Base-by-base conservation (phyloP, 2,329 filamentous ascomycete genomes). In the Pyrenophora tritici-repentis region DNA sequence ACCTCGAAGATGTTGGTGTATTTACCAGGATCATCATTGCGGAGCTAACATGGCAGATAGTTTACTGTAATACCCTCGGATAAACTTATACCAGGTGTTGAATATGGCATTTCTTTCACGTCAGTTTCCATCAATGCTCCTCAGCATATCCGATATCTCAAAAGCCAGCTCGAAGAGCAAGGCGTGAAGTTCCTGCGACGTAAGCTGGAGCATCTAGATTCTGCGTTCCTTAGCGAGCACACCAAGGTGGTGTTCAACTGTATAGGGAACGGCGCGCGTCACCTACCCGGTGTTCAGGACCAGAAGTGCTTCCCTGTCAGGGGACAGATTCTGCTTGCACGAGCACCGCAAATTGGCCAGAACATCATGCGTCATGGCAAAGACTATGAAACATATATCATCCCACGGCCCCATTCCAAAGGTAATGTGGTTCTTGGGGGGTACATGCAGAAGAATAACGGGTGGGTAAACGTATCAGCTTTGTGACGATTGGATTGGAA, bases 301-400 rank as follows among this genome's bases (percentile, higher is more conserved):
- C 7, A 35, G 17, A 55, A 51, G 37, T 60, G 51, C 29, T 60
- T 56, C 38, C 56, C 54, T 9, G 56, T 55, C 14, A 40, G 59
- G 37, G 59, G 56, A 9, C 59, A 62, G n/a, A 56, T 62, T 10
- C 45, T 62, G 9, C 48, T 62, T 10, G 53, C 53, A 13, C 38
- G 49, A 41, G 59, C 59, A 29, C 56, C 56, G 6, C 54, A 58
- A 4, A 53, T 62, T 16, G 9, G 32, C 1, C 47, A 53, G 24
- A 62, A 58, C n/a, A 44, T 60, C 2, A 62, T 62, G 59, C 51
- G 59, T 4, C 59, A 62, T 46, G 59, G 59, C 3, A 58, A 50
- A 20, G 59, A 62, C 17, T 60, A 62, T 22, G 56, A 62, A 22
- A 62, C 59, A 12, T 62, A 62, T 17, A 58, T 62, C 10, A 62